phyloP scores from a whole-genome alignment of 371 early-diverging fungal species.

The Blyttiomyces sp. region DNA sequence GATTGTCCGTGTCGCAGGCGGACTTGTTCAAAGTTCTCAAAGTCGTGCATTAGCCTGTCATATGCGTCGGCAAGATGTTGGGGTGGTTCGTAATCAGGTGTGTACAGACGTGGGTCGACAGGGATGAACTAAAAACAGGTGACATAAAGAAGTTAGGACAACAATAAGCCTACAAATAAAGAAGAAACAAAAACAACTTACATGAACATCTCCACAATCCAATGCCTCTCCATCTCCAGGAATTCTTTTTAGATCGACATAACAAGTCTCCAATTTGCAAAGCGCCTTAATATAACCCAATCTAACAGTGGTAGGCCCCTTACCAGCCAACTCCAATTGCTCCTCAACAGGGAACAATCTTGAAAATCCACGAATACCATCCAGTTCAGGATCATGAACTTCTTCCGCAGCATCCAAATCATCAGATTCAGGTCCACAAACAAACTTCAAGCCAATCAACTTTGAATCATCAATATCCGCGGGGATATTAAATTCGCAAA shows the following conservation, averaged over 20 bases:
- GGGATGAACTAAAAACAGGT: constrained; percentile 19
- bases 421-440: constrained; percentile 20
- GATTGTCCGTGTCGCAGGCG: not conserved
- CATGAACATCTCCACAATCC: constrained; percentile 28
- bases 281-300: constrained; percentile 23
- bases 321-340: constrained; percentile 17
- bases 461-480: constrained; percentile 9
- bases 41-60: constrained; percentile 11
- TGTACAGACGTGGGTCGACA: constrained; percentile 22
- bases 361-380: constrained; percentile 22
- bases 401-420: constrained; percentile 1
- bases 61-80: constrained; percentile 18
- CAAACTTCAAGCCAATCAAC: constrained; percentile 20
- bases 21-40: constrained; percentile 20
- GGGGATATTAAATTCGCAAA: constrained; percentile 25
- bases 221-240: constrained; percentile 21
- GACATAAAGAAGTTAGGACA: not conserved
- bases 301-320: constrained; percentile 14
- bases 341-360: constrained; percentile 22
- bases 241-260: constrained; percentile 22
- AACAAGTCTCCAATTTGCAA: constrained; percentile 20
- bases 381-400: constrained; percentile 23
- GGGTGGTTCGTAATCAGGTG: constrained; percentile 19
- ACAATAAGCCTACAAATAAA: not conserved
- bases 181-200: constrained; percentile 1